Conservation (phyloP, 2,329 filamentous ascomycete species). For the Fusarium verrucosum region DNA sequence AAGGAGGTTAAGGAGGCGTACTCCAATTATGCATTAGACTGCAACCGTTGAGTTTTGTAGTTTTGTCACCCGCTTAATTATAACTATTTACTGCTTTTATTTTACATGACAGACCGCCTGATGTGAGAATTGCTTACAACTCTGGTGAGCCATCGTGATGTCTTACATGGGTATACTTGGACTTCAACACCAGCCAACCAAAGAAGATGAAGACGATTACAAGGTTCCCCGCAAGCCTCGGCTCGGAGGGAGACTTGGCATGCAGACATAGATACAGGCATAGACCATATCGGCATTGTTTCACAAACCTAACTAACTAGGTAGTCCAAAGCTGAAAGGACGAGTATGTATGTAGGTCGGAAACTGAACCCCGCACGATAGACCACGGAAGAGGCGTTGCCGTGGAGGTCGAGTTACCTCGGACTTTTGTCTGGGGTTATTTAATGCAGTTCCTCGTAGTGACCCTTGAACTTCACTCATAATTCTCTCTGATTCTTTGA, state of each 20-base stretch:
- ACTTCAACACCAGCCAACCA: background rate
- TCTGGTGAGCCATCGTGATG: background rate
- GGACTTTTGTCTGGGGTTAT: slow-evolving; percentile 4
- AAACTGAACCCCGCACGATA: slow-evolving; percentile 37
- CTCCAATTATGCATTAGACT: background rate
- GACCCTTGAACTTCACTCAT: background rate
- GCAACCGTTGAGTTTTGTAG: background rate
- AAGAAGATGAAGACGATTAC: background rate
- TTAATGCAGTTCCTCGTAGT: slow-evolving; percentile 1
- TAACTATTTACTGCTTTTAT: background rate
- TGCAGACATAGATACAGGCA: slow-evolving; percentile 4
- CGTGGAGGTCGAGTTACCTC: slow-evolving; percentile 31
- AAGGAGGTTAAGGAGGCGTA: background rate
- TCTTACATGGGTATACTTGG: no score
- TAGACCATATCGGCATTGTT: slow-evolving; percentile 22
- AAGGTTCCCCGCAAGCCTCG: slow-evolving; percentile 25
- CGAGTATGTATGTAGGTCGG: background rate
- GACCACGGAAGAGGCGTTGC: background rate
- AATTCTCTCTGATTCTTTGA: background rate
- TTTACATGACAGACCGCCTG: background rate
- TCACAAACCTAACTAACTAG: background rate
- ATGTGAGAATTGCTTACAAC: background rate
- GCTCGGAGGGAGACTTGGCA: slow-evolving; percentile 3
- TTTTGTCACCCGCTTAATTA: background rate
- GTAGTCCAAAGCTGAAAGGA: slow-evolving; percentile 3